Base-by-base conservation (phyloP, 2,329 filamentous ascomycete genomes). In the Stagonosporopsis rhizophila region DNA sequence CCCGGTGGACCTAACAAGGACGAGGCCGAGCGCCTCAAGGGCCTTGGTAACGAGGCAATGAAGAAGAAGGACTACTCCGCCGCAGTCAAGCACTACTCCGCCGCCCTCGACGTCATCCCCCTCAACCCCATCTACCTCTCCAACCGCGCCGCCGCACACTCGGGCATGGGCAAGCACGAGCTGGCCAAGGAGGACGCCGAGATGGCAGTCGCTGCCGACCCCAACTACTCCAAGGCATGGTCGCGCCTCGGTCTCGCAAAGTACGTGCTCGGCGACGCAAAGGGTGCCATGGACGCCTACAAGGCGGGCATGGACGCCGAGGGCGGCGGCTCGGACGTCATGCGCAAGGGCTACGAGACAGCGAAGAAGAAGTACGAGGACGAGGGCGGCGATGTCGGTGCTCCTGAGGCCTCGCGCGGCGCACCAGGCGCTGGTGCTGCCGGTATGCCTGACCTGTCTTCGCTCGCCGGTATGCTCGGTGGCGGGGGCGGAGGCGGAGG, bases 221-320 rank as follows among this genome's bases (percentile, higher is more conserved):
- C 95, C 12, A 88, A 87, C 75, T 99, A 98, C 83, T 96, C 93
- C 65, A 98, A 99, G 81, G 95, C 92, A 15, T 99, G 95, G 95
- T 95, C 90, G 67, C 87, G 95, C 59, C 84, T 99, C 19, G 95
- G 95, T 19, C 87, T 98, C 35, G 95, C 95, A 39, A 87, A 89
- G 59, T 99, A 94, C 78, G 94, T 94, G 15, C 85, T 97, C 47
- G 94, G 93, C 30, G 94, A 99, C 72, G 89, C 92, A 53, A 88
- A 89, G 78, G 95, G 92, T 45, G 89, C 90, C 62, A 96, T 97
- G 89, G 93, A 98, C 69, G 95, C 95, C 17, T 99, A 99, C 79
- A 82, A 89, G 78, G 86, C 91, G 76, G 95, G 95, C 49, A 98
- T 99, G 73, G 91, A 96, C 75, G 86, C 92, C 62, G 95, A 99